Conservation (phyloP, 371 early-diverging fungal genomes). For the Apophysomyces trapeziformis region DNA sequence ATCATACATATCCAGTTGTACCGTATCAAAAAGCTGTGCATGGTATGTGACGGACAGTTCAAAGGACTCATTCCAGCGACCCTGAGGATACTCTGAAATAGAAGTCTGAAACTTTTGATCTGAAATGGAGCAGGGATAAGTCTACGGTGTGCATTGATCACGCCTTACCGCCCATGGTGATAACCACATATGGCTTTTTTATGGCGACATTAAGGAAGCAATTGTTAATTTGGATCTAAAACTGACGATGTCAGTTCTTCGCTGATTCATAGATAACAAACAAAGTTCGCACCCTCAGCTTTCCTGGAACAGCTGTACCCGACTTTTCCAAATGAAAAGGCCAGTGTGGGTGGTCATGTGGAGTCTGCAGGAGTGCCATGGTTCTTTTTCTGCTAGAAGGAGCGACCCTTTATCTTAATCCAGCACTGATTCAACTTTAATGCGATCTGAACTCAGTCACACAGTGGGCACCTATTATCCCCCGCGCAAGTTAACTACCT, state of each 20-base stretch:
- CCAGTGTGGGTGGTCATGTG: not conserved
- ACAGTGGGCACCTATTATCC: not conserved
- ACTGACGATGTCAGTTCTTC: not conserved
- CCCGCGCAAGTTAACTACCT: no score
- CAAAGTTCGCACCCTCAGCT: constrained; percentile 15
- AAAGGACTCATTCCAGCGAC: constrained; percentile 79
- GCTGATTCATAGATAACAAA: not conserved
- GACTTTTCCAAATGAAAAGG: not conserved
- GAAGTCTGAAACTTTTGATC: constrained; percentile 74
- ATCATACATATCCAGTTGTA: constrained; percentile 77
- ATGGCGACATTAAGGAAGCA: constrained; percentile 46
- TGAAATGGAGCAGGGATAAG: constrained; percentile 16
- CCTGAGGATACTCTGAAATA: constrained; percentile 60
- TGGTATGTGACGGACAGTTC: constrained; percentile 77
- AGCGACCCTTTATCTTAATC: not conserved
- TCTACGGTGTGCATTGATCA: not conserved
- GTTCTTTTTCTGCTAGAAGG: not conserved
- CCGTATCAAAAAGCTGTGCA: constrained; percentile 77
- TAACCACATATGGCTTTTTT: constrained; percentile 44
- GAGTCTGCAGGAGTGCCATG: not conserved
- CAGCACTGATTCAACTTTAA: not conserved
- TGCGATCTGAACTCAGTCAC: not conserved
- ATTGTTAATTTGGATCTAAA: constrained; percentile 40
- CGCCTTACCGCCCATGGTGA: constrained; percentile 49
- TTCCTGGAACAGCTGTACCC: constrained; percentile 8